Evolutionary conservation across 1,284 basidiomycete species (phyloP), one percentile per base, ranked within the genome.

Genomic region (Puccinia coronata): DNA sequence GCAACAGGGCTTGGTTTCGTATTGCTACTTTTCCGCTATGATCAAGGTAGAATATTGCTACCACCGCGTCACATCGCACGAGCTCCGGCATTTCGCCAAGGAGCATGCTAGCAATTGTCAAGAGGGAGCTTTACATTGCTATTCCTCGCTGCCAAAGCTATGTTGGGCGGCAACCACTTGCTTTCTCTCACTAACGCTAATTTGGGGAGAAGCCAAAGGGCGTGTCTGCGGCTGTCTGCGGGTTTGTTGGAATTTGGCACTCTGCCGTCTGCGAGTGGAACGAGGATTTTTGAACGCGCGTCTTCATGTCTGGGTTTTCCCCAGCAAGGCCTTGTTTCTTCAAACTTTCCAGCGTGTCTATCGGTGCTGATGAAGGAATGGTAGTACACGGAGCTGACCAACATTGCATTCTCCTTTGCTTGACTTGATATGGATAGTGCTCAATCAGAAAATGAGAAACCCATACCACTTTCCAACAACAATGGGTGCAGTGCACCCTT

Each of bases 401-500:
- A 51, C 12, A 11, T 51, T 28, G 63, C 41, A n/a, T 67, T 8
- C 16, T 67, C 63, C 39, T 67, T 67, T 67, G 36, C 36, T 36
- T 11, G 31, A 65, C 49, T 20, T 51, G 49, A 57, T 9, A 53
- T 53, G 23, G 51, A 57, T 6, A 20, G 55, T 57, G 20, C 41
- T 67, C 20, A 9, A 49, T 31, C 69, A 53, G 69, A 25, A 34
- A 9, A 71, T 36, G 43, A 36, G 12, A n/a, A n/a, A 2, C 28
- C 28, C 43, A 34, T n/a, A 36, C 69, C 43, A n/a, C 49, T 70
- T 51, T 43, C 31, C 67, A 43, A 51, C 69, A 71, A 71, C 51
- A 71, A 53, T 25, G 69, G 69, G 69, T 53, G 2, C 28, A 9
- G 5, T 53, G 5, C 34, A 34, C 28, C 69, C 69, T 51, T 51